Conservation (phyloP, 2,329 filamentous ascomycete genomes). For the Verticillium nubilum region DNA sequence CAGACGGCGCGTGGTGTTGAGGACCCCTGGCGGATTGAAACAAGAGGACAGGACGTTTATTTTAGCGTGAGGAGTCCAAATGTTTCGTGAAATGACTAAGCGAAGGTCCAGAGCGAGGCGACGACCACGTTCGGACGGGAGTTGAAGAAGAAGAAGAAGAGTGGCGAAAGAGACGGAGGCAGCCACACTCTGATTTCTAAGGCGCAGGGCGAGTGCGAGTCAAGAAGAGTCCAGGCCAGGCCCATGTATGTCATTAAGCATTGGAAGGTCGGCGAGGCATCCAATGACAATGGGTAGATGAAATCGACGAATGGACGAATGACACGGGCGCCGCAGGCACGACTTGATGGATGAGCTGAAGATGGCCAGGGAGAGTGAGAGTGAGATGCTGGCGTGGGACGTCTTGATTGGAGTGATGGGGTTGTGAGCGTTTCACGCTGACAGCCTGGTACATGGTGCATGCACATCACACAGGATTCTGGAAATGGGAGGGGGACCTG, state of each 20-base stretch:
- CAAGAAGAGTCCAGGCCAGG: neutral
- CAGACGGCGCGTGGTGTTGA: neutral
- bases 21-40: neutral
- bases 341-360: neutral
- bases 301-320: neutral
- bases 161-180: neutral
- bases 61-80: neutral
- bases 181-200: neutral
- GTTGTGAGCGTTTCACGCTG: neutral
- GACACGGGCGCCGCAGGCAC: neutral
- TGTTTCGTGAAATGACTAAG: neutral
- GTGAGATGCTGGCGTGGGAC: neutral
- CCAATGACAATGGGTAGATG: neutral
- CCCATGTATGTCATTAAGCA: neutral
- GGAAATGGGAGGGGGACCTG: no score
- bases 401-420: neutral
- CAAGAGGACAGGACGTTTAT: neutral
- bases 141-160: no score
- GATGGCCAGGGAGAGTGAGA: neutral
- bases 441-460: neutral
- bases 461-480: neutral
- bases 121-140: no score
- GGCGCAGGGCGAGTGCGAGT: neutral
- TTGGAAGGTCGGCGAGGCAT: neutral
- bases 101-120: neutral